These are phyloP conservation scores for Pythium angustatum DNA, from an alignment of 352 stramenopile genomes.

Conservation along the genomic window DNA sequence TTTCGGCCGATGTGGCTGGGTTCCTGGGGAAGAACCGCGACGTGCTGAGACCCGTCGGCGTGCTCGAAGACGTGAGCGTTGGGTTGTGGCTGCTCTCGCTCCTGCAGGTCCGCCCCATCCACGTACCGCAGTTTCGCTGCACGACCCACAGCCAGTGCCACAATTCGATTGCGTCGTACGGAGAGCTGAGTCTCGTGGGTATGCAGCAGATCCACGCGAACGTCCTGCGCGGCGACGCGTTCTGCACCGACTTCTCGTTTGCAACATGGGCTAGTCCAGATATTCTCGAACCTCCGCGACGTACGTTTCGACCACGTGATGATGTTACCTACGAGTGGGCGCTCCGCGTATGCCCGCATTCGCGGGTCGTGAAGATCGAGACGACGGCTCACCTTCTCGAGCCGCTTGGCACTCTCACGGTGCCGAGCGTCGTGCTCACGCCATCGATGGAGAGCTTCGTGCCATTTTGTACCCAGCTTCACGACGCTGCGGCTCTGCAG, in stretches of 20 bases:
- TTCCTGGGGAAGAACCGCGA: conserved; percentile 31
- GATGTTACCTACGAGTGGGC: neutral
- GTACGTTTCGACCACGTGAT: neutral
- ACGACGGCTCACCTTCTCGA: neutral
- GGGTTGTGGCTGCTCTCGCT: conserved; percentile 11
- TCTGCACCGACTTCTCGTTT: conserved; percentile 49
- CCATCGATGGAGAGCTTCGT: neutral
- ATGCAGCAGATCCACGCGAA: conserved; percentile 55
- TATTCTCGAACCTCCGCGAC: neutral
- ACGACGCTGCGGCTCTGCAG: neutral
- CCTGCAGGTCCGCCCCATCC: neutral
- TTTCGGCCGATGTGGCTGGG: conserved; percentile 33
- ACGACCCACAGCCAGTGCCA: conserved; percentile 31
- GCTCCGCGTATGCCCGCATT: neutral
- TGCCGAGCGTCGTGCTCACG: neutral
- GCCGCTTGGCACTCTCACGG: neutral
- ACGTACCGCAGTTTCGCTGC: conserved; percentile 44
- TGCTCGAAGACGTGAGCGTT: conserved; percentile 13
- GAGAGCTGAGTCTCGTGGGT: conserved; percentile 37
- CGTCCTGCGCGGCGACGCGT: conserved; percentile 14
- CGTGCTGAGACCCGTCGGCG: neutral
- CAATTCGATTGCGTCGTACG: conserved; percentile 37
- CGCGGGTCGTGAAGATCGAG: neutral
- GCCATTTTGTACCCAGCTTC: neutral
- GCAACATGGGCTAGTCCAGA: conserved; percentile 31